Base-by-base conservation (phyloP, 805 yeast species). In the Metschnikowia lunata region DNA sequence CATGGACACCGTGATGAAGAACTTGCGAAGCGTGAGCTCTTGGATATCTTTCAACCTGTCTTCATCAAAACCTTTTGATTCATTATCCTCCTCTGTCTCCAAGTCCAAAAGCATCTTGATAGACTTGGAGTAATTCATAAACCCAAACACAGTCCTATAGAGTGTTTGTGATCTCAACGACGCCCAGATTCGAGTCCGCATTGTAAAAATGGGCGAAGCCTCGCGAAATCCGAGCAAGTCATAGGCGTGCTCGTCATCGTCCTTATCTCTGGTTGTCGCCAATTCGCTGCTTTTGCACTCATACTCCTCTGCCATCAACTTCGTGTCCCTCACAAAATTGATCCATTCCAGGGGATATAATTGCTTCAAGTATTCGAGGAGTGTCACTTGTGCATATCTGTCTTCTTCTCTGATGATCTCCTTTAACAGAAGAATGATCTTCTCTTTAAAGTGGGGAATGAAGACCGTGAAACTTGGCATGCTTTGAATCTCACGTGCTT, bases 151-250 rank as follows among this genome's bases (percentile, higher is more conserved):
- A 38, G 99, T 93, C 69, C 99, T 84, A 74, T 91, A 91, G 59
- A 91, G 74, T 30, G 99, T 93, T 75, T 91, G 99, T 34, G 97
- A 85, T 71, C 99, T 82, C 59, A 93, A 78, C 26, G 98, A 91
- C 34, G 99, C 99, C 99, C 99, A 91, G 57, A 91, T 88, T 73
- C 99, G 79, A 8, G 98, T 93, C 73, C 99, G 83, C 61, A 93
- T 72, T 44, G 96, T 88, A 71, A 88, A 93, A 65, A 90, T 97
- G 32, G 97, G 97, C 47, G 96, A 95, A 57, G 97, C 97, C 58
- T 95, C 82, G 72, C 93, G 91, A 82, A 88, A 91, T 66, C 98
- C 99, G 63, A 91, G 86, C 66, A 96, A 87, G 74, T 88, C 88
- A 73, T 88, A 91, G 46, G 97, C 97, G 59, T 88, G 72, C 59